Evolutionary conservation across 257 asterid genomes (phyloP).

Genomic region (Schizonepeta tenuifolia): DNA sequence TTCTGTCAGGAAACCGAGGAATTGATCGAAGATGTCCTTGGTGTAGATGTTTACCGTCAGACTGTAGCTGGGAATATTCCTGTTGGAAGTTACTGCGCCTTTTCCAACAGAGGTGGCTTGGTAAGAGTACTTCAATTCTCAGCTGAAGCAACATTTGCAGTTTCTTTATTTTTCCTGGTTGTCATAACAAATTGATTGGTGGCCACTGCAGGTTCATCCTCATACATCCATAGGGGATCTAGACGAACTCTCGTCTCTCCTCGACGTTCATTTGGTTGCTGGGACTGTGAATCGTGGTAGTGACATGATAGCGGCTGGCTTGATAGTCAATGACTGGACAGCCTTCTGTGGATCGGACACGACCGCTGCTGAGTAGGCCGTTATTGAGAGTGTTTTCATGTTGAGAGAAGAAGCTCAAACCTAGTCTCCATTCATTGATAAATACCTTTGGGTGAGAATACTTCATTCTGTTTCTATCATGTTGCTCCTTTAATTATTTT

Average conservation of each 20-base stretch:
- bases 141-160: neutral
- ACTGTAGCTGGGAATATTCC: constrained; percentile 77
- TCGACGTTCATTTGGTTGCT: constrained; percentile 83
- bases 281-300: constrained; percentile 91
- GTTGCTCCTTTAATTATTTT: no score
- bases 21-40: constrained; percentile 84
- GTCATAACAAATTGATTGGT: neutral
- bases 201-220: constrained; percentile 69
- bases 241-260: constrained; percentile 82
- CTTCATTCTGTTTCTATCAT: no score
- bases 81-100: constrained; percentile 82
- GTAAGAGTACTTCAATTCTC: constrained; percentile 48
- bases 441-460: no score
- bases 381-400: constrained; percentile 55
- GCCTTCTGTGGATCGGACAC: constrained; percentile 92
- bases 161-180: neutral
- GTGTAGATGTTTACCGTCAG: constrained; percentile 86
- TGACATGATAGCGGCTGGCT: constrained; percentile 77
- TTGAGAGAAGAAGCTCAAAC: no score
- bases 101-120: constrained; percentile 90
- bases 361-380: constrained; percentile 84
- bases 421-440: no score
- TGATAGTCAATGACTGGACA: constrained; percentile 83
- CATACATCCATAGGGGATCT: constrained; percentile 83
- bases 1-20: constrained; percentile 78